Evolutionary conservation across 495 filamentous ascomycete genomes (phyloP), one percentile per base, ranked within the genome.

Genomic region (Chaetomium cochliodes): DNA sequence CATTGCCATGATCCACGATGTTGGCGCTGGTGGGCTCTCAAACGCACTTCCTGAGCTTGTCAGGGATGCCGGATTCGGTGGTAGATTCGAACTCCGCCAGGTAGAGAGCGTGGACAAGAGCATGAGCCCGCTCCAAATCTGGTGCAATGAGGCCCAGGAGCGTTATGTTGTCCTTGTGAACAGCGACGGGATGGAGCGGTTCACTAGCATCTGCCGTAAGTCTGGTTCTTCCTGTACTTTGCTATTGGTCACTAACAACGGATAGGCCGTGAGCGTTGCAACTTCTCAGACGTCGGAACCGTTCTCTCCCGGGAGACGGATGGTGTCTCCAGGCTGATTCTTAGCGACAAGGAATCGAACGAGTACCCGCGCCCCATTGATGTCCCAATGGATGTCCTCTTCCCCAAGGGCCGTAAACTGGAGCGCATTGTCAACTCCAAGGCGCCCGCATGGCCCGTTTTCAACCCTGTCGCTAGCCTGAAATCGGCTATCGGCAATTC

Each of bases 141-240:
- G 93, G 93, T 96, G 93, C 77, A 93, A 91, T 68, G 93, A 97
- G 70, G 96, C 94, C 2, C 94, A 98, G 69, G 94, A 98, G 76
- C 82, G 94, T 71, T 98, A 97, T 67, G 94, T 98, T 20, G 73
- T 97, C 67, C 84, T 92, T 13, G 85, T 98, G 65, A 89, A 90
- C 41, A 83, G 84, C 60, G 88, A 92, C 3, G 80, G 86, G 39
- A 85, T 98, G 72, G 90, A 92, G 65, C 87, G 84, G 33, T 98
- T 98, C 77, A 88, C 87, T 49, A 84, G 83, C 55, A 96, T 98
- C 68, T 91, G 90, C 66, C 77, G 82, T 82, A 74, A 77, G 80
- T 80, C 60, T 49, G 54, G 42, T 25, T 25, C 51, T 56, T 39
- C 41, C 28, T 1, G 30, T 23, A n/a, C 33, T 64, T 28, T 47